Conservation (phyloP, 768 basidiomycete species). For the Calocybe gangraenosa region DNA sequence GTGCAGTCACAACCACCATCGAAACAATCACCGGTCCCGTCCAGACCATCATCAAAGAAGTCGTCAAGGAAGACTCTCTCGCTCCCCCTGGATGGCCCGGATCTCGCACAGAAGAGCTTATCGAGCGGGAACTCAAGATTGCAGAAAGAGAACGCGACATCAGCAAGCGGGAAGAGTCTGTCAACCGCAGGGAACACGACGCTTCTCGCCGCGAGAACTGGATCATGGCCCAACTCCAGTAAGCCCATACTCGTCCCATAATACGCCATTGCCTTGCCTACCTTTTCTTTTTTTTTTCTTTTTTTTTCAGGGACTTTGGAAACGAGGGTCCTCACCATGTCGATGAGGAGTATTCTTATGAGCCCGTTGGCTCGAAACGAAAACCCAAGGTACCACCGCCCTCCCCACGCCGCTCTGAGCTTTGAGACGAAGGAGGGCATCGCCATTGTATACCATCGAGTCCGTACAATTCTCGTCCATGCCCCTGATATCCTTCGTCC, state of each 20-base stretch:
- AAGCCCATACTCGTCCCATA: constrained; percentile 22
- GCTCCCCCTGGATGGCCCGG: constrained; percentile 81
- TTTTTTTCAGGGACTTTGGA: constrained; percentile 53
- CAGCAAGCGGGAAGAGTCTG: constrained; percentile 77
- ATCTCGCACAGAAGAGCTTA: constrained; percentile 71
- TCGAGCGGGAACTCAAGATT: constrained; percentile 82
- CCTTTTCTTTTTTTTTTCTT: constrained; percentile 3
- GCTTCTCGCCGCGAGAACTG: constrained; percentile 82
- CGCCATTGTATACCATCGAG: constrained; percentile 52
- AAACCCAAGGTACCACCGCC: constrained; percentile 91
- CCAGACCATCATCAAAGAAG: constrained; percentile 85
- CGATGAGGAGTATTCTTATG: constrained; percentile 81
- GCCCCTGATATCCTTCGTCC: constrained; percentile 72
- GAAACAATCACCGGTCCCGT: constrained; percentile 53
- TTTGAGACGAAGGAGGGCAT: constrained; percentile 89
- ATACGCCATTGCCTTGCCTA: too few species aligned
- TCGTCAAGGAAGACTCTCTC: constrained; percentile 77
- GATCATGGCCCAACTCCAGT: constrained; percentile 95
- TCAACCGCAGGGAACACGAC: constrained; percentile 84
- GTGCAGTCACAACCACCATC: constrained; percentile 47
- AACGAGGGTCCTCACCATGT: constrained; percentile 61
- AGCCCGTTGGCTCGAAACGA: constrained; percentile 61
- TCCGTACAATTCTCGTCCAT: constrained; percentile 62
- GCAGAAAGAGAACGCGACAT: constrained; percentile 85
- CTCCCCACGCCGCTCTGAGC: constrained; percentile 83